Evolutionary conservation across 768 basidiomycete species (phyloP), one percentile per base, ranked within the genome.

Genomic region (Trametes meyenii): DNA sequence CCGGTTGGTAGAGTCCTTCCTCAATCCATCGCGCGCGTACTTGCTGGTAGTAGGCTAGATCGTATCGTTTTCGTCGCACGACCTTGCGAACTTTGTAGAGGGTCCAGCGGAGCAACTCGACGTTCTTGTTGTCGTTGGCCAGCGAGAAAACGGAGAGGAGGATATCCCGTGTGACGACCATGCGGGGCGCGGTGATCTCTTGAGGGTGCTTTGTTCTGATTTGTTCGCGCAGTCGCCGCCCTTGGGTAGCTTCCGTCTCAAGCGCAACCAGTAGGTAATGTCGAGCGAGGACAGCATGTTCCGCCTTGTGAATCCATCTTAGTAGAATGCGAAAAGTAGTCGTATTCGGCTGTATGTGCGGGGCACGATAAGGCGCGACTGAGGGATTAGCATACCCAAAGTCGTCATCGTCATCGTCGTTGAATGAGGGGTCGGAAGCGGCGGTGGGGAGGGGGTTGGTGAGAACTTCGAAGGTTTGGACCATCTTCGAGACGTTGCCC

Each of bases 381-480:
- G 29, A 78, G 66, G 63, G 73, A 52, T 81, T 78, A 33, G 72
- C 66, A 40, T 73, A 67, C 26, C 81, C 82, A 63, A 81, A 85
- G 66, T 85, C 85, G 39, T 88, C 83, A 51, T 92, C 85, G 26
- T 81, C 81, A 24, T 81, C 87, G 21, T 88, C 87, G 46, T 89
- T 87, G 70, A 86, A 88, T 13, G 84, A 79, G 56, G 79, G 75
- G 65, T 79, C 76, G 42, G 65, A 75, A 50, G 73, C 77, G 44
- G 81, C 78, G 60, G 76, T 73, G 12, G 88, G 85, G 29, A 92
- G 78, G 16, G 89, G 89, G 50, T 85, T 80, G 0, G 91, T 90
- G 60, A 92, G 83, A 29, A 89, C 85, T 66, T 93, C 92, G 68
- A 92, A 94, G 1, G 87, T 81, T 67, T 85, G 84, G 5, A 93